Base-by-base conservation (phyloP, 768 basidiomycete species). In the Russula vinacea region DNA sequence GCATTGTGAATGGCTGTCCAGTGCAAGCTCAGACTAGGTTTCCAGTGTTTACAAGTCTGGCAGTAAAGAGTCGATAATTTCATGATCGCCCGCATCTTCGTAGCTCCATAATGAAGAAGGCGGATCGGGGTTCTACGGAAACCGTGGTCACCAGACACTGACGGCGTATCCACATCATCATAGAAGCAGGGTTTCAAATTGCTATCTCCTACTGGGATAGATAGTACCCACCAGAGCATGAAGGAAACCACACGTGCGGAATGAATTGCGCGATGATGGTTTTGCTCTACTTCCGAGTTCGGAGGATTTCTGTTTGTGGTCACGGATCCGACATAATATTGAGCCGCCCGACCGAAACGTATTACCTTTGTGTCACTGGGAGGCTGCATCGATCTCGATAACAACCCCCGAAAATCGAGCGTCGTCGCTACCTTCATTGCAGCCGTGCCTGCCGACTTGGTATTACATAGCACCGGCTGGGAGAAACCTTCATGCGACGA, bases 101-200 rank as follows among this genome's bases (percentile, higher is more conserved):
- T 16, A 49, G 11, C 39, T 2, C 39, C 35, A 19, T 33, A 33
- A 22, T 39, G n/a, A 16, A 47, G n/a, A 8, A 14, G 16, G 52
- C 47, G 24, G 22, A 64, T 59, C 47, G 56, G 32, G 26, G 37
- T 56, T 64, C 53, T 16, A 35, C 8, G 24, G 53, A 40, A 64
- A 54, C 22, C 39, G 24, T 13, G 19, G 37, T 42, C 53, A 50
- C 53, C 37, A 35, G 54, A 11, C 8, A 33, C 32, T n/a, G 13
- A 16, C 3, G n/a, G 14, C 17, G 24, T 3, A 26, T 32, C 24
- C 5, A 24, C 37, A 55, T 29, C 29, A 58, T n/a, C 44, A 24
- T 32, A 13, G 39, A 35, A 42, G 45, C 32, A 40, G 29, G 11
- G 2, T 39, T n/a, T 16, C 3, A 11, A 53, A 37, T 13, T 14